Base-by-base conservation (phyloP, 2,329 filamentous ascomycete species). In the Beauveria varroae region DNA sequence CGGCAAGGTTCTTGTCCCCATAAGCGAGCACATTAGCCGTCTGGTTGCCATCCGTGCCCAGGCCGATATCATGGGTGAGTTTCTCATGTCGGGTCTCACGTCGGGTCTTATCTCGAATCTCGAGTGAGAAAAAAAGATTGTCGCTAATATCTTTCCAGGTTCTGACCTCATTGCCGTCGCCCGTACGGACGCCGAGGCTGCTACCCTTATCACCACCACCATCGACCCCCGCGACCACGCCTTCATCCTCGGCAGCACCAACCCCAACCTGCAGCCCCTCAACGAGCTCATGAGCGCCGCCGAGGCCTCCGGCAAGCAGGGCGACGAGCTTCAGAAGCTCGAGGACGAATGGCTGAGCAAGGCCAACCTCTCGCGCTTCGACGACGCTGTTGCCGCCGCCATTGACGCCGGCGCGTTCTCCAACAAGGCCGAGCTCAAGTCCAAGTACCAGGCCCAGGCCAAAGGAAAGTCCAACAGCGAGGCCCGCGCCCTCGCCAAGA, bases 21-120 rank as follows among this genome's bases (percentile, higher is more conserved):
- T 97, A 73, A 90, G 86, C 76, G 95, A 99, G 80, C 95, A 99
- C 80, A 97, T 98, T 79, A 98, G 97, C 81, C 89, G 95, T 60
- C 83, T 99, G 60, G 92, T 99, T 56, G 93, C 95, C 68, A 98
- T 99, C 74, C 89, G 95, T 63, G 93, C 95, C 5, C 95, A 99
- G 78, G 93, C 95, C 68, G 95, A 99, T 73, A 98, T 99, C 71
- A 98, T 99, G 95, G 95, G 89, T 86, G 76, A 67, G 73, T 64
- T 34, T 43, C 43, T 24, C 8, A 16, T 44, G 34, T 61, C 28
- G 10, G 1, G 54, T 16, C 8, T 37, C 26, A 7, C n/a, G 8
- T 14, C 30, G 41, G 7, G 18, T 43, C 41, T 40, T 30, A 24
- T 52, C n/a, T 7, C 28, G 4, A 6, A 20, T 52, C 50, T 40